Evolutionary conservation across 495 filamentous ascomycete species (phyloP), one percentile per base, ranked within the genome.

Genomic region (Chaetomium fimeti): DNA sequence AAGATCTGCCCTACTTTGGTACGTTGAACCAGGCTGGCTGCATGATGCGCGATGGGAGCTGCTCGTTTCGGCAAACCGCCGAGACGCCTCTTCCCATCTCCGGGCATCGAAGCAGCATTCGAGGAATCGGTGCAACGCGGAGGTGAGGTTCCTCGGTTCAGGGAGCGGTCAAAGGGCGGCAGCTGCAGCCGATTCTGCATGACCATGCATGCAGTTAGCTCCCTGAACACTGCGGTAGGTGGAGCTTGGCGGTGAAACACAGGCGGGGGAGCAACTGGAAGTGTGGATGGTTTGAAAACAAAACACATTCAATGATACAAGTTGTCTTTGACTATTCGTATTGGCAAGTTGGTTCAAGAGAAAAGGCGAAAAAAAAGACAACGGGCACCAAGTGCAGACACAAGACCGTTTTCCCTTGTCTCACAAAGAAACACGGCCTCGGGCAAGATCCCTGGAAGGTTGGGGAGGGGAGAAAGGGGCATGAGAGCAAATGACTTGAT

Each of bases 391-490:
- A 18, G 16, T 18, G 40, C 13, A 43, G 16, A 16, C 40, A 32
- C 16, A 64, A 61, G 57, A 58, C 60, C 62, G 24, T 49, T 49
- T 18, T 57, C 32, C 45, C 15, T 24, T 22, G 36, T 27, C 15
- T n/a, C 16, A 54, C 55, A 64, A 53, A 64, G 47, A 57, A 54
- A 47, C 63, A 24, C 5, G 7, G 61, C 27, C 27, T 62, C 61
- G 52, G 20, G 22, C 38, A 56, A 62, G 12, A 56, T 56, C 38
- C 40, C 42, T 48, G 51, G 32, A 29, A 49, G 45, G n/a, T 49
- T 20, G 45, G 45, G 45, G 13, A 51, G 45, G 40, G 20, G 38
- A 36, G 52, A 56, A 62, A 62, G 61, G 61, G 61, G 60, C 24
- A 8, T 20, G 36, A 15, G 47, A 27, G 18, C 32, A 22, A 42